These are phyloP conservation scores for Gastrolobium villosum DNA, from an alignment of 306 rosid species.

Conservation along the genomic window DNA sequence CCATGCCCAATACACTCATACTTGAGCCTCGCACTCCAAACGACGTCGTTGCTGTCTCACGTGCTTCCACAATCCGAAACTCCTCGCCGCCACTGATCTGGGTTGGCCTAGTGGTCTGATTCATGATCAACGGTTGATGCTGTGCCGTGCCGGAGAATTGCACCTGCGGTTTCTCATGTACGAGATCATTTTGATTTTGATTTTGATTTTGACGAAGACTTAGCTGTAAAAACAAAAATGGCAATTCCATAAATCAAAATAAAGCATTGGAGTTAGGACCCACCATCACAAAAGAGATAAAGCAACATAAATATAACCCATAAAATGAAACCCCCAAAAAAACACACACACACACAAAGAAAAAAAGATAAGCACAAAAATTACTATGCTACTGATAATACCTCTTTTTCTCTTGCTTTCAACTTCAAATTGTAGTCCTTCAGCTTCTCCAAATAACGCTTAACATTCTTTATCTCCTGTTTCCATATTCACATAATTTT, in stretches of 20 bases:
- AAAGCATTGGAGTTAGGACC: not conserved
- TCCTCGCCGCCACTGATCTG: slow-evolving; percentile 26
- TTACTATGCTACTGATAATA: not conserved
- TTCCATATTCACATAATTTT: slow-evolving; percentile 24
- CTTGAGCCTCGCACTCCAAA: not conserved
- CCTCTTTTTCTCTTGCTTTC: slow-evolving; percentile 61
- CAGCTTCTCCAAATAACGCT: slow-evolving; percentile 32
- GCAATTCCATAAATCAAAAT: not conserved
- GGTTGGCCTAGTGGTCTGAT: slow-evolving; percentile 36
- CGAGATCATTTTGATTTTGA: slow-evolving; percentile 1
- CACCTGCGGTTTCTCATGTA: not conserved
- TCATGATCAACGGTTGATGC: not conserved
- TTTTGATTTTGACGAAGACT: not conserved
- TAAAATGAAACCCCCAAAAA: not conserved
- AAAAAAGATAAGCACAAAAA: not conserved
- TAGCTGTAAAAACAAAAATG: slow-evolving; percentile 47
- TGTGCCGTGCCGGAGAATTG: not conserved
- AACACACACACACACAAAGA: not conserved
- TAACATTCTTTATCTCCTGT: slow-evolving; percentile 63
- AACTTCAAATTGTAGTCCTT: slow-evolving; percentile 50
- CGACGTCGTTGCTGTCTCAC: slow-evolving; percentile 28
- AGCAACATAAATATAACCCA: slow-evolving; percentile 26
- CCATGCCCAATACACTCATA: not conserved
- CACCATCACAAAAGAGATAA: slow-evolving; percentile 14
- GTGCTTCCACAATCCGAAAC: not conserved